Conservation (phyloP, 345 rosid genomes). For the Atalantia buxifolia region DNA sequence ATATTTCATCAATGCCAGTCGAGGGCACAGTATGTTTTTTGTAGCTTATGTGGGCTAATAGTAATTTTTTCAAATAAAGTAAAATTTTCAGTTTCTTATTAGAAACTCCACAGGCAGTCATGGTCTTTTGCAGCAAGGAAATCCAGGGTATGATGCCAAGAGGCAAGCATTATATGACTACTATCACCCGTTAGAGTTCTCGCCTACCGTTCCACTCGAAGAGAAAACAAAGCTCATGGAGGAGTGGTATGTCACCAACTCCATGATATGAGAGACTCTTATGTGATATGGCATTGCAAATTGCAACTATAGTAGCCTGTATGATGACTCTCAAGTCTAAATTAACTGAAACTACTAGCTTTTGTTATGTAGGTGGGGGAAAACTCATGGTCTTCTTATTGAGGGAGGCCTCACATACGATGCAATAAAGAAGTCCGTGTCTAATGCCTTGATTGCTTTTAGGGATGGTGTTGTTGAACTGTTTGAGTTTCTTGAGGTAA, state of each 20-base stretch:
- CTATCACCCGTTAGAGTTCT: slow-evolving; percentile 80
- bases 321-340: neutral
- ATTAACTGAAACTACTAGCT: neutral
- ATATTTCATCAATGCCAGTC: slow-evolving; percentile 53
- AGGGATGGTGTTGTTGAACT: slow-evolving; percentile 78
- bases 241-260: slow-evolving; percentile 54
- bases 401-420: slow-evolving; percentile 87
- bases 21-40: slow-evolving; percentile 59
- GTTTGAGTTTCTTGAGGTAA: slow-evolving; percentile 80
- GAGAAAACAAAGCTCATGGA: slow-evolving; percentile 94
- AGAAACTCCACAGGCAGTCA: slow-evolving; percentile 56
- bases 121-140: slow-evolving; percentile 79
- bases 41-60: neutral
- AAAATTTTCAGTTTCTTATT: slow-evolving; percentile 4
- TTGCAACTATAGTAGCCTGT: neutral
- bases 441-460: slow-evolving; percentile 59
- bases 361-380: slow-evolving; percentile 66
- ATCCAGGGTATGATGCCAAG: slow-evolving; percentile 66
- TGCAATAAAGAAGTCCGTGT: slow-evolving; percentile 67
- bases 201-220: slow-evolving; percentile 58
- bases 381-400: slow-evolving; percentile 76
- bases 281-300: neutral
- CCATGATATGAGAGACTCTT: neutral
- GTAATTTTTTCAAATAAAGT: slow-evolving; percentile 2
- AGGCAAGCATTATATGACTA: slow-evolving; percentile 61